Evolutionary conservation across 2,329 filamentous ascomycete genomes (phyloP).

Genomic region (Exophiala calicioides): DNA sequence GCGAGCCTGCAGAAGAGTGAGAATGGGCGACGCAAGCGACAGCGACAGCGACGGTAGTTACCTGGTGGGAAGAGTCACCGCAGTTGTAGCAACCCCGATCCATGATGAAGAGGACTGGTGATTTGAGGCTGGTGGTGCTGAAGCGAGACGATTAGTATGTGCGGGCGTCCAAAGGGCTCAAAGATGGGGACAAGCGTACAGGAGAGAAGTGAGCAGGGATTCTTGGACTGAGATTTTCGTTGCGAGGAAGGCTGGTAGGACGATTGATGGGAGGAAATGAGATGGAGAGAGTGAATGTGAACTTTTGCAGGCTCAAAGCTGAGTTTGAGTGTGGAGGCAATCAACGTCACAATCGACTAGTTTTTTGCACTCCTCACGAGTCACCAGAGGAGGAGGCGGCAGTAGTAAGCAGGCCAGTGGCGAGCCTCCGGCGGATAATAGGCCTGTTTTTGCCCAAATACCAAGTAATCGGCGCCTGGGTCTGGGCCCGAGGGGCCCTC

Average conservation of each 20-base stretch:
- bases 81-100: constrained; percentile 63
- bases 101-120: constrained; percentile 39
- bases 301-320: too few relatives aligned
- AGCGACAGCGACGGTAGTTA: constrained; percentile 12
- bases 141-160: constrained; percentile 2
- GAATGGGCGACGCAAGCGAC: constrained; percentile 15
- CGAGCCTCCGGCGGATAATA: too few relatives aligned
- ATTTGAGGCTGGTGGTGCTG: neutral
- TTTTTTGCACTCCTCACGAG: too few relatives aligned
- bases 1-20: constrained; percentile 61
- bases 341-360: constrained; percentile 7
- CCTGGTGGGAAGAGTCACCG: constrained; percentile 37
- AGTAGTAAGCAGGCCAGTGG: too few relatives aligned
- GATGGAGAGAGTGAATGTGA: too few relatives aligned
- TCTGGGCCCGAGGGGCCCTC: too few relatives aligned
- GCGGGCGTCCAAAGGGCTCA: neutral
- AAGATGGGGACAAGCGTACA: neutral
- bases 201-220: neutral
- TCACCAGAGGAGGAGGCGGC: too few relatives aligned
- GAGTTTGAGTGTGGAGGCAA: too few relatives aligned
- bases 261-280: constrained; percentile 8
- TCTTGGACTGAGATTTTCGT: too few relatives aligned
- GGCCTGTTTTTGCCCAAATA: too few relatives aligned
- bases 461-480: too few relatives aligned
- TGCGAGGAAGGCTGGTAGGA: too few relatives aligned